phyloP scores from a whole-genome alignment of 23 red algal genomes.

The Chondrus crispus region DNA sequence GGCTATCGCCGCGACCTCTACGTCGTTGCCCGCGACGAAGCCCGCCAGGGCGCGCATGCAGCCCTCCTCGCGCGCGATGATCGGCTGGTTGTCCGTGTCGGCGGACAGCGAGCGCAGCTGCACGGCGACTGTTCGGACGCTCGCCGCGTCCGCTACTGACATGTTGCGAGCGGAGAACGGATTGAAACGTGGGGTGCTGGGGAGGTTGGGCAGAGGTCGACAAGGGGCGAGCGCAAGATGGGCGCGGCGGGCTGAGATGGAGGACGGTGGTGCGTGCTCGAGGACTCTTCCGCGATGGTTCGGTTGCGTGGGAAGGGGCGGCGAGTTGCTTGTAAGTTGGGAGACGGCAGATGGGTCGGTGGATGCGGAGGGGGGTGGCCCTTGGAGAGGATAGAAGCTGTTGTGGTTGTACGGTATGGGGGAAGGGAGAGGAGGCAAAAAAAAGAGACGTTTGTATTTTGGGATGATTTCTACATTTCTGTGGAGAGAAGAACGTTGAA shows the following conservation, averaged over 20 bases:
- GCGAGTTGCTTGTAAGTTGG: background rate
- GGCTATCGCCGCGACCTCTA: constrained; percentile 64
- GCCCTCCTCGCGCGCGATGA: constrained; percentile 87
- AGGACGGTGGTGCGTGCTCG: background rate
- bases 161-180: background rate
- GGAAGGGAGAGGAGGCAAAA: background rate
- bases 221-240: background rate
- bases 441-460: background rate
- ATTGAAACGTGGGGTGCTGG: background rate
- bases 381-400: background rate
- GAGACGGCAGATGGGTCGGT: background rate
- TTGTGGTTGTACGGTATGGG: background rate
- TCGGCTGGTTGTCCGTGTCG: constrained; percentile 85
- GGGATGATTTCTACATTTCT: background rate
- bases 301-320: background rate
- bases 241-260: background rate
- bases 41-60: constrained; percentile 66
- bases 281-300: background rate
- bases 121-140: constrained; percentile 79
- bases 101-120: constrained; percentile 85
- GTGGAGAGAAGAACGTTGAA: background rate
- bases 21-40: constrained; percentile 60
- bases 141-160: constrained; percentile 68
- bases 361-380: background rate
- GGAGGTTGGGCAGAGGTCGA: background rate